phyloP scores from a whole-genome alignment of 208 protist genomes.

The Acanthamoeba rhysodes region DNA sequence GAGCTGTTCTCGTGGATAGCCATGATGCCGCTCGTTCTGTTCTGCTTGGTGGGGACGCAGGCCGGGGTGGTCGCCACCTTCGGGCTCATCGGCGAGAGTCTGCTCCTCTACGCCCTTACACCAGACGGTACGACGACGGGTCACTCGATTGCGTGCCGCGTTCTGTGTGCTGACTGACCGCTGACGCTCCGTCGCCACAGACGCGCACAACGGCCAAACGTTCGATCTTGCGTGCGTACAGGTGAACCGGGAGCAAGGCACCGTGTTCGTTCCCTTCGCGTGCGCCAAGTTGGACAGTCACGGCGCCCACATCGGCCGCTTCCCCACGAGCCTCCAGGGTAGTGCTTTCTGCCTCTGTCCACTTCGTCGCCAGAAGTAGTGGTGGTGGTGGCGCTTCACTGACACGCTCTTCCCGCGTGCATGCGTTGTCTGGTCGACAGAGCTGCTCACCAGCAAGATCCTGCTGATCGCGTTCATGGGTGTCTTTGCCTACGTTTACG shows the following conservation, averaged over 20 bases:
- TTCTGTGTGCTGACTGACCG: not conserved
- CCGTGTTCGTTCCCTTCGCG: not conserved
- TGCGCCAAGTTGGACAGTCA: not conserved
- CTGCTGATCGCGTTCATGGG: not conserved
- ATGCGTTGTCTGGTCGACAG: not conserved
- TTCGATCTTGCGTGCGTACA: not conserved
- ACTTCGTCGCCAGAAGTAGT: too few species aligned
- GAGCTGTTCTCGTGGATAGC: not conserved
- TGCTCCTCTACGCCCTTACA: not conserved
- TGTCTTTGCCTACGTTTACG: slow-evolving; percentile 15
- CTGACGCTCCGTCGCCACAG: not conserved
- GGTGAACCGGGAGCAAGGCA: not conserved
- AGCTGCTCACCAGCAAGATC: not conserved
- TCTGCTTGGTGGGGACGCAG: not conserved
- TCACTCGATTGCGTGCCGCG: too few species aligned
- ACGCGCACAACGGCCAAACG: not conserved
- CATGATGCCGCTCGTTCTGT: not conserved
- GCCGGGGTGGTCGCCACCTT: not conserved
- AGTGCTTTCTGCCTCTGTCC: not conserved
- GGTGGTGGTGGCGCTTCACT: too few species aligned
- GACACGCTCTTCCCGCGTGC: not conserved
- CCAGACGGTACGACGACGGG: not conserved
- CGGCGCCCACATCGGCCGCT: not conserved
- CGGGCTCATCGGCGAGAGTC: not conserved
- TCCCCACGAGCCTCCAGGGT: not conserved